Evolutionary conservation across 78 protist genomes (phyloP).

Genomic region (slime mould (Dictyostelium discoideum)): DNA sequence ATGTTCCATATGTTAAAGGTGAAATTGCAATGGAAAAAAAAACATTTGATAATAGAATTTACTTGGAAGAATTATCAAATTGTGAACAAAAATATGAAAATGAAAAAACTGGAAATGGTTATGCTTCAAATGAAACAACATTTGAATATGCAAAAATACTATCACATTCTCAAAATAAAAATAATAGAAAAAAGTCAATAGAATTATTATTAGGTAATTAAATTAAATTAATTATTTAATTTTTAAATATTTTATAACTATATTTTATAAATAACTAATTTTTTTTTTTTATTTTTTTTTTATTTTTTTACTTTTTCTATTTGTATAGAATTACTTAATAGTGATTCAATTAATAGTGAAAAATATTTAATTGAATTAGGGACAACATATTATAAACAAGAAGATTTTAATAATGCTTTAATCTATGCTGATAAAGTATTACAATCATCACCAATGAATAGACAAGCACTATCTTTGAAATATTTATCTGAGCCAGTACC

Average conservation of each 20-base stretch:
- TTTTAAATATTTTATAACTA: too few species aligned
- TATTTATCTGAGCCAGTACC: slow-evolving; percentile 7
- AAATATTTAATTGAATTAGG: slow-evolving; percentile 17
- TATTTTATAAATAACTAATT: too few species aligned
- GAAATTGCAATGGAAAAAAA: not conserved
- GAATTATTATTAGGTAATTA: slow-evolving; percentile 26
- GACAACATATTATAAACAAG: slow-evolving; percentile 28
- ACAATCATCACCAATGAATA: slow-evolving; percentile 6
- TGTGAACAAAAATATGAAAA: not conserved
- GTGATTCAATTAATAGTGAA: not conserved
- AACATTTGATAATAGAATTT: not conserved
- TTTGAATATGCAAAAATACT: slow-evolving; percentile 23
- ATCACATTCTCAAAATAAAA: slow-evolving; percentile 17
- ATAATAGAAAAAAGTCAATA: slow-evolving; percentile 21
- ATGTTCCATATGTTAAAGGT: not conserved
- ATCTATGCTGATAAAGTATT: slow-evolving; percentile 23
- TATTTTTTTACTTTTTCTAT: not conserved
- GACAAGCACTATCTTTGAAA: slow-evolving; percentile 28
- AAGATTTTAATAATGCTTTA: not conserved
- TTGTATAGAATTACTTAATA: not conserved
- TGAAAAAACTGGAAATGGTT: not conserved
- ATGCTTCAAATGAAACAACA: not conserved
- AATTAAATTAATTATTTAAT: not conserved
- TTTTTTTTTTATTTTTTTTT: too few species aligned
- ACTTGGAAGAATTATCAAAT: not conserved